These are phyloP conservation scores for Kwoniella europaea DNA, from an alignment of 768 basidiomycete species.

Conservation along the genomic window DNA sequence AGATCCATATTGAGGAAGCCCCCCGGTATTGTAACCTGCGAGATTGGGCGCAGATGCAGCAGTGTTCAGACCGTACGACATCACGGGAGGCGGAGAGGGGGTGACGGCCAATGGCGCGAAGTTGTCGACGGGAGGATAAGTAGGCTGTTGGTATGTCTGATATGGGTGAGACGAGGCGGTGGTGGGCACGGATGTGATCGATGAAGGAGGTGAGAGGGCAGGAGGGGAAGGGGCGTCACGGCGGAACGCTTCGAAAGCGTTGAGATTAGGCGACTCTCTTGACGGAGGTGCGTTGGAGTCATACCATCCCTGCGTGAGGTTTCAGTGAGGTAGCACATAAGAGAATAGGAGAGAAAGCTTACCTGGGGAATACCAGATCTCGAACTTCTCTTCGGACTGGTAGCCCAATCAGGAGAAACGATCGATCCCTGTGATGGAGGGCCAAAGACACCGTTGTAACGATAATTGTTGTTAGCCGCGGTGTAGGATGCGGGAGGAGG, in stretches of 20 bases:
- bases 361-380: constrained; percentile 42
- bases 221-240: constrained; percentile 42
- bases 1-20: constrained; percentile 32
- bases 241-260: constrained; percentile 44
- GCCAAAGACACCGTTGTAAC: constrained; percentile 52
- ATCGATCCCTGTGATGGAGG: constrained; percentile 33
- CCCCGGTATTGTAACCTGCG: constrained; percentile 24
- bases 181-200: constrained; percentile 48
- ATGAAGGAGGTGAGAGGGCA: constrained; percentile 50
- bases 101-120: constrained; percentile 44
- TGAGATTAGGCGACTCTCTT: constrained; percentile 39
- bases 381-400: constrained; percentile 34
- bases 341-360: neutral
- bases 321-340: neutral
- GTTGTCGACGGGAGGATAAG: constrained; percentile 25
- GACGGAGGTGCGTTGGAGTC: constrained; percentile 45
- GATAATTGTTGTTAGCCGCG: constrained; percentile 28
- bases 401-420: constrained; percentile 31
- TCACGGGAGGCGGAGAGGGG: constrained; percentile 41
- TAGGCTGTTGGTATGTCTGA: constrained; percentile 19
- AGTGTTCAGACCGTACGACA: constrained; percentile 13
- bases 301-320: constrained; percentile 41
- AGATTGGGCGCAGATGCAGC: constrained; percentile 30
- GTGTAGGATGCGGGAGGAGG: constrained; percentile 28
- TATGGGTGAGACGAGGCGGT: constrained; percentile 37